phyloP scores from a whole-genome alignment of 306 rosid genomes.

The Glycine latifolia region DNA sequence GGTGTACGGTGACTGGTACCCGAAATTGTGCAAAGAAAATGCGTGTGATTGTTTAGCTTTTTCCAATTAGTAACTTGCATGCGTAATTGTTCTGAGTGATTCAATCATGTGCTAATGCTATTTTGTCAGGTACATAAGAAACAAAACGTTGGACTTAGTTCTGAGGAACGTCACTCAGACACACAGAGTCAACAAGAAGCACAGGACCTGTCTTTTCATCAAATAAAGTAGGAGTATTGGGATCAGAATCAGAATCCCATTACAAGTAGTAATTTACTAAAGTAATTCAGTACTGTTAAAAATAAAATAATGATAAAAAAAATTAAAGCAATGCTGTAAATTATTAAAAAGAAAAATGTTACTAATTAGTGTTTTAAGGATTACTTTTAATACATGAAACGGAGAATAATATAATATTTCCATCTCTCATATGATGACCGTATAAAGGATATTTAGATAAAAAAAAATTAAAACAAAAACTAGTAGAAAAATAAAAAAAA shows the following conservation, averaged over 20 bases:
- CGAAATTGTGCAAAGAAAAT: not conserved
- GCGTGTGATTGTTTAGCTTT: not conserved
- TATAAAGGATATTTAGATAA: too few relatives aligned
- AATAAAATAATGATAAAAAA: too few relatives aligned
- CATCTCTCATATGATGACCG: too few relatives aligned
- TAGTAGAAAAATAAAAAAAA: too few relatives aligned
- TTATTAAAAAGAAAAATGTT: too few relatives aligned
- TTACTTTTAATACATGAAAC: too few relatives aligned
- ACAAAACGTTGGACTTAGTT: not conserved
- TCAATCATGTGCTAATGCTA: not conserved
- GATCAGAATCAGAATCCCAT: slow-evolving; percentile 23
- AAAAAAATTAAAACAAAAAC: too few relatives aligned
- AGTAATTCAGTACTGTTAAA: too few relatives aligned
- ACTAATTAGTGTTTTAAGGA: too few relatives aligned
- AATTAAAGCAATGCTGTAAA: too few relatives aligned
- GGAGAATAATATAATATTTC: too few relatives aligned
- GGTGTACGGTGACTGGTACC: too few relatives aligned
- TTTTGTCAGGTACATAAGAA: not conserved
- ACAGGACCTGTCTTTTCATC: not conserved
- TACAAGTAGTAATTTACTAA: not conserved
- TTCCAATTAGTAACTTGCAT: not conserved
- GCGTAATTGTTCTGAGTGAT: not conserved
- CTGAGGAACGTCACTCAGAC: not conserved
- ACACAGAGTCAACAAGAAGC: not conserved
- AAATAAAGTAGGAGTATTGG: not conserved